Evolutionary conservation across 139 green algal genomes (phyloP).

Genomic region (Tetradesmus lagerheimii): DNA sequence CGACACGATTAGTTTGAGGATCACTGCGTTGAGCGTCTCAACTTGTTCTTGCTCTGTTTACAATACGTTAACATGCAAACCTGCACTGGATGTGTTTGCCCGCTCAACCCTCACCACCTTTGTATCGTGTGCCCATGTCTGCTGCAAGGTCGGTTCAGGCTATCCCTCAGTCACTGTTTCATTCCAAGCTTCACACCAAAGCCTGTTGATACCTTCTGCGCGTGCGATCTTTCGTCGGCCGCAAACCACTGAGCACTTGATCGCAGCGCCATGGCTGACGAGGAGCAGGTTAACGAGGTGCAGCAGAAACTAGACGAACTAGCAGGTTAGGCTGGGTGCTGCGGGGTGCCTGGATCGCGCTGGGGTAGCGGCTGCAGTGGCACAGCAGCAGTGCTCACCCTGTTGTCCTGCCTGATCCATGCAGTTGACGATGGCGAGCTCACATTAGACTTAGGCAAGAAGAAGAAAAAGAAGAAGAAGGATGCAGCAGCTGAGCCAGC

Average conservation of each 20-base stretch:
- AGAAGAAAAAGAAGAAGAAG: slow-evolving; percentile 62
- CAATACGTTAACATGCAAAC: too few relatives aligned
- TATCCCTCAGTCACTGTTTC: neutral
- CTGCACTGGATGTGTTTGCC: neutral
- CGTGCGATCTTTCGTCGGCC: neutral
- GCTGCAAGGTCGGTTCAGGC: neutral
- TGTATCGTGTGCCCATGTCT: neutral
- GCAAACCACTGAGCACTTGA: neutral
- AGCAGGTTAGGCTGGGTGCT: slow-evolving; percentile 13
- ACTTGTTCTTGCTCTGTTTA: neutral
- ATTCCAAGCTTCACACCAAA: neutral
- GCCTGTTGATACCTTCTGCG: neutral
- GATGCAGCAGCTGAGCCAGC: slow-evolving; percentile 7
- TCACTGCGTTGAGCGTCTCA: neutral
- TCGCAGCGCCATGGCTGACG: slow-evolving; percentile 41
- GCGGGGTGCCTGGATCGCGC: too few relatives aligned
- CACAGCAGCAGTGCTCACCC: neutral
- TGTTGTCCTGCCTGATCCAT: slow-evolving; percentile 16
- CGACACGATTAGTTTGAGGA: neutral
- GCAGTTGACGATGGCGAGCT: slow-evolving; percentile 63
- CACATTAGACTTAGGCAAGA: slow-evolving; percentile 63
- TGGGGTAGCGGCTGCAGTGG: neutral
- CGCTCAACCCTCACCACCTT: slow-evolving; percentile 1
- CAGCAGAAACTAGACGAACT: slow-evolving; percentile 45
- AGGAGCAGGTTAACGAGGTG: slow-evolving; percentile 46